These are phyloP conservation scores for Backusella mclennaniae DNA, from an alignment of 192 early-diverging fungal species.

Conservation along the genomic window DNA sequence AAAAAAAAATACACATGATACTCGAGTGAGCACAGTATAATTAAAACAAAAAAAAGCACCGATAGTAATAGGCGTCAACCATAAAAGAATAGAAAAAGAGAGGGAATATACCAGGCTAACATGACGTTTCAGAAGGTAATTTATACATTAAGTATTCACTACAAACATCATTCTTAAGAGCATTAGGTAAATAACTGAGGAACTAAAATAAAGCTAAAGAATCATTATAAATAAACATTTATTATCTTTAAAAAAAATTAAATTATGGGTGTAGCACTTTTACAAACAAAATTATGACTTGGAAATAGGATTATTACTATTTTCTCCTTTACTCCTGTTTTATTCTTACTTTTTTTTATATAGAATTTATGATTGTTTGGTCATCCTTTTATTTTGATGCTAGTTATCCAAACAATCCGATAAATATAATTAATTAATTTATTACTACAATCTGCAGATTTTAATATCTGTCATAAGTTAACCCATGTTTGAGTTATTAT, in stretches of 20 bases:
- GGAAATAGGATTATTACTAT: not conserved
- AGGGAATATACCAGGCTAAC: not conserved
- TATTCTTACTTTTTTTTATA: not conserved
- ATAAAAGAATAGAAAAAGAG: not conserved
- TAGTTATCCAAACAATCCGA: not conserved
- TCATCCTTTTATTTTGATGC: not conserved
- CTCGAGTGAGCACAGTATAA: not conserved
- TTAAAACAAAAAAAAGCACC: not conserved
- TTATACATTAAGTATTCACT: not conserved
- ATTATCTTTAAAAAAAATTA: not conserved
- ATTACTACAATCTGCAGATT: not conserved
- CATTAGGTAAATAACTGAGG: not conserved
- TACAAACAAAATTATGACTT: not conserved
- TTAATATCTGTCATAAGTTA: not conserved
- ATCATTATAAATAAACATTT: not conserved
- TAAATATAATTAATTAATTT: not conserved
- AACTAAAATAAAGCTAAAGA: not conserved
- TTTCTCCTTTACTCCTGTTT: constrained; percentile 1
- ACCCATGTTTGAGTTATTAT: not conserved
- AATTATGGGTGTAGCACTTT: not conserved
- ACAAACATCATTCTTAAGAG: not conserved
- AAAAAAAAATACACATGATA: too few relatives aligned
- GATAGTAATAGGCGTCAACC: not conserved
- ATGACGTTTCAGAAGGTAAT: not conserved
- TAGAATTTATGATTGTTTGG: not conserved